Evolutionary conservation across 2,329 filamentous ascomycete genomes (phyloP), one percentile per base, ranked within the genome.

Genomic region (Grosmannia penicillata): DNA sequence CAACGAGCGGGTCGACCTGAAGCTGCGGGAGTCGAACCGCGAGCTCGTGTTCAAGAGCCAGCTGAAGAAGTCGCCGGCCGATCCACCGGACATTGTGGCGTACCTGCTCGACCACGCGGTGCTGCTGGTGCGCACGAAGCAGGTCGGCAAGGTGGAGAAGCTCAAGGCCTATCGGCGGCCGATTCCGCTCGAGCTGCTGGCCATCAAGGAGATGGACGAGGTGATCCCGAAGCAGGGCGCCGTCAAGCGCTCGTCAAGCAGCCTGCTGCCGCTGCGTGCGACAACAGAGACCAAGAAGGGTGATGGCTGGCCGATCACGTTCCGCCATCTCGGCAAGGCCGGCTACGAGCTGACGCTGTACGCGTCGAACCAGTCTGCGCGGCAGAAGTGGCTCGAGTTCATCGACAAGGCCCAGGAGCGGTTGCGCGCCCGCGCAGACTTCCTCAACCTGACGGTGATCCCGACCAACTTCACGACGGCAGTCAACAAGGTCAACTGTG

Each of bases 61-160:
- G 44, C 72, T 98, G 58, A 96, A 94, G 66, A 96, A 96, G 64
- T 76, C 78, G 5, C 81, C 87, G 1, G 87, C 83, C 1, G 87
- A 95, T 54, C 80, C 76, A 33, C 75, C 81, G 1, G 89, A 96
- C 51, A 89, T 98, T 32, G 91, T 86, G 17, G 87, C 85, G 14
- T 98, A 93, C 62, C 69, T 98, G 19, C 95, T 98, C 54, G 91
- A 98, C 52, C 91, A 98, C 56, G 89, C 91, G 4, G 80, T 98
- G 37, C 68, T 98, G 26, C 70, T 98, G 29, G 91, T 95, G 47
- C 75, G 87, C 37, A 79, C 87, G 47, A 98, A 96, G 63, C 79
- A 81, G 43, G 82, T 82, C 42, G 93, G 91, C 56, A 96, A 96
- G 63, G 75, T 75, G 31, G 91, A 98, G 56, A 89, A 96, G 54